Base-by-base conservation (phyloP, 2,329 filamentous ascomycete genomes). In the Fusarium kyushuense region DNA sequence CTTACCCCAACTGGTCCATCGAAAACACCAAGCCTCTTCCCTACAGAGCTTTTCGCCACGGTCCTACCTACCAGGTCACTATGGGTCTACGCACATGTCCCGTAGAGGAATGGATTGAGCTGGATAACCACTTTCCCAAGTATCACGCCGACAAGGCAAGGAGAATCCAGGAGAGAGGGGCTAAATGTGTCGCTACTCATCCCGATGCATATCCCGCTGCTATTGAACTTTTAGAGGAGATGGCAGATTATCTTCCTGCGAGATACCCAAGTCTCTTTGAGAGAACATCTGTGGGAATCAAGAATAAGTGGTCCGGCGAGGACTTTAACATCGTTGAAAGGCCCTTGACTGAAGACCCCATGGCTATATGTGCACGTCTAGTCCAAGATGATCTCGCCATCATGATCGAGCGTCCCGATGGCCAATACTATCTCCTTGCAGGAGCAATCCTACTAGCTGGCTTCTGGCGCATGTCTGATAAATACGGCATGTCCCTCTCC, bases 381-480 rank as follows among this genome's bases (percentile, higher is more conserved):
- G 81, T 92, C 5, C 93, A 96, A 78, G 93, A 96, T 74, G 93
- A 96, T 76, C 80, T 96, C 1, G 92, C 92, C 0, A 86, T 96
- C 56, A 95, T 96, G 92, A 84, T 95, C 70, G 92, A 96, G 78
- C 84, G 83, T 21, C 77, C 83, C 0, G 92, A 96, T 74, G 92
- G 92, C 0, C 88, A 94, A 76, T 95, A 95, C 80, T 93, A 94
- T 76, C 86, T 96, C 0, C 85, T 94, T 2, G 91, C 92, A 0
- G 93, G 92, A 0, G 85, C 90, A 1, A 89, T 96, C 58, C 83
- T 96, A 4, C 84, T 96, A 0, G 86, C 93, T 0, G 93, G 93
- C 0, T 96, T 96, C 83, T 96, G 93, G 93, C 86, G 92, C 4
- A 82, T 96, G 1, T 83, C 88, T 57, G 92, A 96, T 75, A 96